These are phyloP conservation scores for Monosporascus sp. DNA, from an alignment of 2,329 filamentous ascomycete species.

Conservation along the genomic window DNA sequence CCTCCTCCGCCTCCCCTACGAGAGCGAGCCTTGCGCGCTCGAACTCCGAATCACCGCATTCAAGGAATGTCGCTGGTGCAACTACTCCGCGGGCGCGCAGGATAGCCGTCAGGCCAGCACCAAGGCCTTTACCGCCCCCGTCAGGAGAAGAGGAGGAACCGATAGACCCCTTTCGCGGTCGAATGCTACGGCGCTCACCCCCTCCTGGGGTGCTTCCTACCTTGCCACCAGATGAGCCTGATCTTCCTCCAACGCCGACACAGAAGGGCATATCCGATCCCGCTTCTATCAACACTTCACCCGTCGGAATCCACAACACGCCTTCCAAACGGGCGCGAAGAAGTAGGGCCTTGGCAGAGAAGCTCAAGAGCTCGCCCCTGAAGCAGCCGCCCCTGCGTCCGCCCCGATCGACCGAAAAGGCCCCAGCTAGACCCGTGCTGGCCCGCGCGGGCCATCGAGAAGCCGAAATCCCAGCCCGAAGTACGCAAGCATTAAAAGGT, in stretches of 20 bases:
- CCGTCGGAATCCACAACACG: slow-evolving; percentile 54
- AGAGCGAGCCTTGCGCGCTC: slow-evolving; percentile 57
- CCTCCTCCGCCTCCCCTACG: slow-evolving; percentile 63
- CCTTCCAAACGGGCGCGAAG: slow-evolving; percentile 45
- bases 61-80: slow-evolving; percentile 23
- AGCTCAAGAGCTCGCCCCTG: slow-evolving; percentile 42
- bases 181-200: slow-evolving; percentile 30
- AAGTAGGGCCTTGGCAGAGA: slow-evolving; percentile 32
- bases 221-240: slow-evolving; percentile 47
- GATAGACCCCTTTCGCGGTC: slow-evolving; percentile 35
- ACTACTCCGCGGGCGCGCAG: slow-evolving; percentile 32
- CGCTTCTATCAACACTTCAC: slow-evolving; percentile 45
- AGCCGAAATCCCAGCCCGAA: slow-evolving; percentile 11
- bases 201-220: slow-evolving; percentile 27
- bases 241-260: slow-evolving; percentile 55
- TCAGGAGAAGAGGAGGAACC: slow-evolving; percentile 37
- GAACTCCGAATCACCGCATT: slow-evolving; percentile 41
- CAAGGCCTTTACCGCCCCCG: slow-evolving; percentile 42
- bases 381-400: slow-evolving; percentile 37
- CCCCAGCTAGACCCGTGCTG: background rate
- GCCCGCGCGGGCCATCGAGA: slow-evolving; percentile 5
- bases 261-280: slow-evolving; percentile 44
- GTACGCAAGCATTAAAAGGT: background rate
- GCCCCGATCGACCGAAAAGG: slow-evolving; percentile 5
- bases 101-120: slow-evolving; percentile 36